Percentiles rank a stretch among this genome's conserved stretches.
phyloP scores from a whole-genome alignment of 192 early-diverging fungal species.

The Allomyces macrogynus region DNA sequence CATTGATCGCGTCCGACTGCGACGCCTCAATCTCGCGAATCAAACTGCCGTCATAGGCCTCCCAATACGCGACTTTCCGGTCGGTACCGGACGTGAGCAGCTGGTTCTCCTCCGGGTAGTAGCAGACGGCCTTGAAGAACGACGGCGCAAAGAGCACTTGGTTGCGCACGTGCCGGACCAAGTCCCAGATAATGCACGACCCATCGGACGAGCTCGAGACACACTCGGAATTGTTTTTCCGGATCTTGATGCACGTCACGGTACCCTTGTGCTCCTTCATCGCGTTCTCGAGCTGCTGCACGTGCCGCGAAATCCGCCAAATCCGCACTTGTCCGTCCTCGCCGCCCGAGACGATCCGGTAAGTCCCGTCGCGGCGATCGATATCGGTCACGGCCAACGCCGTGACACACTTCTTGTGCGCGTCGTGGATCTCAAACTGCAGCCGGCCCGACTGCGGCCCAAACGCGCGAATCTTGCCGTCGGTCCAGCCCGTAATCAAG shows the following conservation, averaged over 20 bases:
- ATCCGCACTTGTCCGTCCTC: slow-evolving; percentile 39
- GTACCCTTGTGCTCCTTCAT: slow-evolving; percentile 45
- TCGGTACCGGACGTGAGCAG: slow-evolving; percentile 33
- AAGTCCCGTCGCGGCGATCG: slow-evolving; percentile 19
- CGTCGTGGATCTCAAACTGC: slow-evolving; percentile 35
- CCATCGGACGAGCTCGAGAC: slow-evolving; percentile 31
- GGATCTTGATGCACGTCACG: slow-evolving; percentile 36
- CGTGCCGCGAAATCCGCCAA: slow-evolving; percentile 22
- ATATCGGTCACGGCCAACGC: slow-evolving; percentile 28
- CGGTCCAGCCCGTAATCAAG: slow-evolving; percentile 31
- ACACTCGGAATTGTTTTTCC: slow-evolving; percentile 34
- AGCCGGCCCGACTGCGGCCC: slow-evolving; percentile 34
- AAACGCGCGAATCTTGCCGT: slow-evolving; percentile 39
- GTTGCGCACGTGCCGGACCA: slow-evolving; percentile 35
- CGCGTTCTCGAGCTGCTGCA: slow-evolving; percentile 23
- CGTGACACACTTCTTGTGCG: slow-evolving; percentile 30
- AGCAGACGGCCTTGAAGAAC: slow-evolving; percentile 33
- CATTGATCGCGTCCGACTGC: slow-evolving; percentile 36
- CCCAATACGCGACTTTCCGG: slow-evolving; percentile 42
- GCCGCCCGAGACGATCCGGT: slow-evolving; percentile 31
- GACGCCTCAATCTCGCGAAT: slow-evolving; percentile 37
- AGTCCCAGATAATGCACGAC: slow-evolving; percentile 36
- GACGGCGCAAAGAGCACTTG: slow-evolving; percentile 37
- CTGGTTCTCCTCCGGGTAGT: slow-evolving; percentile 37
- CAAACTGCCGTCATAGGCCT: slow-evolving; percentile 34